These are phyloP conservation scores for Aspergillus candidus DNA, from an alignment of 2,329 filamentous ascomycete genomes.

Conservation along the genomic window DNA sequence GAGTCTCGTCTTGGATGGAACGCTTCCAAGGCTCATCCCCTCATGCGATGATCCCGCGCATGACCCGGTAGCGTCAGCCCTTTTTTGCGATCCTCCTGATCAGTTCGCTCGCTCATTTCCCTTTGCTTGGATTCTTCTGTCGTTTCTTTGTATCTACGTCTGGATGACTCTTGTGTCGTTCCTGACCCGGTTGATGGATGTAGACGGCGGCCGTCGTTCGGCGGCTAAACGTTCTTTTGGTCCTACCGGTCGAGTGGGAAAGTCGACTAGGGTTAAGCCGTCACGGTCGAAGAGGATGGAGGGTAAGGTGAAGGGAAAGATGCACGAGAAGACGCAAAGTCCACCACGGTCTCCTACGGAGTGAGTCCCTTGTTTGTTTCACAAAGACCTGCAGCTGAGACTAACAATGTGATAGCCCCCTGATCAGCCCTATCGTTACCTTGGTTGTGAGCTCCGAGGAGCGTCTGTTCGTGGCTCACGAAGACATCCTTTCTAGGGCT, in stretches of 20 bases:
- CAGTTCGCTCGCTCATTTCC: conserved; percentile 36
- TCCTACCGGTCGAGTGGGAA: conserved; percentile 79
- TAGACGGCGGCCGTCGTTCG: conserved; percentile 37
- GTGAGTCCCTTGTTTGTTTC: conserved; percentile 28
- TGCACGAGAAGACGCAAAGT: conserved; percentile 73
- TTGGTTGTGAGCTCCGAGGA: conserved; percentile 77
- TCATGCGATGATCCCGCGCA: conserved; percentile 44
- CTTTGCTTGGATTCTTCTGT: conserved; percentile 33
- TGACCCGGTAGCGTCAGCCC: conserved; percentile 43
- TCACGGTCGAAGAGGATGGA: conserved; percentile 61
- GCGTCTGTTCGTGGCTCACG: conserved; percentile 89
- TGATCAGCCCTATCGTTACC: conserved; percentile 73
- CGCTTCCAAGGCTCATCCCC: conserved; percentile 46
- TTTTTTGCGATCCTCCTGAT: conserved; percentile 23
- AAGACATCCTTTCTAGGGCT: conserved; percentile 81
- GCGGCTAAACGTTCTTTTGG: conserved; percentile 95
- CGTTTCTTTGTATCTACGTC: conserved; percentile 40
- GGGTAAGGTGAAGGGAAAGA: conserved; percentile 74
- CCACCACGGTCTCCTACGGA: conserved; percentile 43
- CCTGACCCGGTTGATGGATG: conserved; percentile 19
- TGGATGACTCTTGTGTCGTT: conserved; percentile 43
- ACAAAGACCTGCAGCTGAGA: conserved; percentile 1
- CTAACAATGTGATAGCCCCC: conserved; percentile 32
- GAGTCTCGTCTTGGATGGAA: conserved; percentile 31
- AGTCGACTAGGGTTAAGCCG: conserved; percentile 60